phyloP scores from a whole-genome alignment of 2,329 filamentous ascomycete genomes.

The Fusarium albosuccineum region DNA sequence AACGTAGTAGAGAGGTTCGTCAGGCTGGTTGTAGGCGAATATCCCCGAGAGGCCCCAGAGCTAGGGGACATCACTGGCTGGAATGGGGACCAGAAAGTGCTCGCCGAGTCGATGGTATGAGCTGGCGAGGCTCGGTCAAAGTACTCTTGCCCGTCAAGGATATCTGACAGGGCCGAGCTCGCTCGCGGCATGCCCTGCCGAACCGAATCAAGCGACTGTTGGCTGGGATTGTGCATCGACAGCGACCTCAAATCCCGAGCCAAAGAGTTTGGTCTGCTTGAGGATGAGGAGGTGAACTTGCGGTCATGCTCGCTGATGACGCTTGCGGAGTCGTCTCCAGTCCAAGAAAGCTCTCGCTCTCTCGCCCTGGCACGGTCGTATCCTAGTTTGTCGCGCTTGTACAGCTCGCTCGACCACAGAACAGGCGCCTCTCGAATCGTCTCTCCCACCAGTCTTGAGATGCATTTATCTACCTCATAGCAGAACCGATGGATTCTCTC shows the following conservation, averaged over 20 bases:
- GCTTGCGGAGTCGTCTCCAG: constrained; percentile 64
- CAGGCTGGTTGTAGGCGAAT: constrained; percentile 73
- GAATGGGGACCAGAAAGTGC: constrained; percentile 92
- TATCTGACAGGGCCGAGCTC: constrained; percentile 71
- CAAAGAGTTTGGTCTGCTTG: constrained; percentile 63
- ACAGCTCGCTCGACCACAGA: constrained; percentile 92
- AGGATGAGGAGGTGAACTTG: constrained; percentile 57
- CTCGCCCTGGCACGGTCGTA: constrained; percentile 63
- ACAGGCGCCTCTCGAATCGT: constrained; percentile 87
- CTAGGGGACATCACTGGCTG: constrained; percentile 75
- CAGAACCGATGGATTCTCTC: constrained; percentile 95
- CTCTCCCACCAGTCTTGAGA: constrained; percentile 87
- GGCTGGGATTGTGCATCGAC: constrained; percentile 73
- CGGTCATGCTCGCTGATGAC: constrained; percentile 68
- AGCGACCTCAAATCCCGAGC: constrained; percentile 69
- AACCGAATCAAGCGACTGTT: constrained; percentile 77
- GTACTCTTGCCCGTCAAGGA: constrained; percentile 78
- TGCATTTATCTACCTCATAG: constrained; percentile 88
- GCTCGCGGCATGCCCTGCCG: constrained; percentile 72
- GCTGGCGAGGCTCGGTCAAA: constrained; percentile 77
- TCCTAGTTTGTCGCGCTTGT: constrained; percentile 78
- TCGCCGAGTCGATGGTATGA: constrained; percentile 78
- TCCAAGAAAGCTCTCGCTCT: constrained; percentile 62
- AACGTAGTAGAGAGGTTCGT: constrained; percentile 68
- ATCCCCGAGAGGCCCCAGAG: constrained; percentile 69